These are phyloP conservation scores for Aspergillus clavatus DNA, from an alignment of 2,329 filamentous ascomycete species.

Conservation along the genomic window DNA sequence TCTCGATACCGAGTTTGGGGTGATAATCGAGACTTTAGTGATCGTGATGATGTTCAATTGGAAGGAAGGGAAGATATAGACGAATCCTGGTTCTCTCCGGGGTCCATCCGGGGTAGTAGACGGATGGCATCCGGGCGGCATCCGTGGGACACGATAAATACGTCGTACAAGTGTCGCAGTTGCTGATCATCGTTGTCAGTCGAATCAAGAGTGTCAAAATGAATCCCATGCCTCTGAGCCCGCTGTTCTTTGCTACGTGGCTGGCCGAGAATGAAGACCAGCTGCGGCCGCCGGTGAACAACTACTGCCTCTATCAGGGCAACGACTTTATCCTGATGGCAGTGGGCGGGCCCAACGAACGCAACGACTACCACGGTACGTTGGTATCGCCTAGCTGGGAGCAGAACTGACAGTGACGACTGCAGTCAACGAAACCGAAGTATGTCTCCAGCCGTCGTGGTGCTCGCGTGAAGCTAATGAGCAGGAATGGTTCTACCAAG, in stretches of 20 bases:
- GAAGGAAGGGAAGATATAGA: not conserved
- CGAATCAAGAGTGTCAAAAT: not conserved
- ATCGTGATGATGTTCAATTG: not conserved
- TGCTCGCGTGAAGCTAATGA: no score
- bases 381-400: not conserved
- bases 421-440: slow-evolving; percentile 14
- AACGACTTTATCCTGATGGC: slow-evolving; percentile 19
- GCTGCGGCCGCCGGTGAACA: slow-evolving; percentile 14
- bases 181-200: no score
- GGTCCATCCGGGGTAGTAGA: slow-evolving; percentile 1
- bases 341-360: slow-evolving; percentile 15
- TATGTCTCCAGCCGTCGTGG: no score
- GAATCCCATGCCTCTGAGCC: not conserved
- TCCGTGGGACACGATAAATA: not conserved
- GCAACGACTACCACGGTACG: slow-evolving; percentile 18
- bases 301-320: slow-evolving; percentile 14
- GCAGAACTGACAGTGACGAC: not conserved
- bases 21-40: not conserved
- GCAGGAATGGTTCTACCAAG: slow-evolving; percentile 20
- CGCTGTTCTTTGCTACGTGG: slow-evolving; percentile 11
- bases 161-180: no score
- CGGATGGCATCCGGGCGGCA: slow-evolving; percentile 7
- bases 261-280: slow-evolving; percentile 12
- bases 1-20: not conserved
- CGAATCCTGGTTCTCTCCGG: not conserved